Evolutionary conservation across 2,329 filamentous ascomycete species (phyloP).

Genomic region (Cladosporium sp.): DNA sequence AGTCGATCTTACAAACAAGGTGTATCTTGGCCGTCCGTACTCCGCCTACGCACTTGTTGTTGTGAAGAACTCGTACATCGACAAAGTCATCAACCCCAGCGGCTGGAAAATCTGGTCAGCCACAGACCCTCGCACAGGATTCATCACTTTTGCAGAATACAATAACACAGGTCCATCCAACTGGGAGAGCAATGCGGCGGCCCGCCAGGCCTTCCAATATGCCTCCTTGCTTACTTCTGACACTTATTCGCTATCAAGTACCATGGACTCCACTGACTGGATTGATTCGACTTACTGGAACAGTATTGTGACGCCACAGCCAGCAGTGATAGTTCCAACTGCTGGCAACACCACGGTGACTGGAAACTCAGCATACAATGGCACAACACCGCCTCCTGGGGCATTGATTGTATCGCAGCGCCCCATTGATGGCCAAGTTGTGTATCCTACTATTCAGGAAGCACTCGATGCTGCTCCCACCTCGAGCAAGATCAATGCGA

Average conservation of each 20-base stretch:
- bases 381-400: conserved; percentile 38
- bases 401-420: conserved; percentile 43
- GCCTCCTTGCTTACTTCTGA: conserved; percentile 41
- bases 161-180: conserved; percentile 31
- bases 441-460: conserved; percentile 41
- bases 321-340: conserved; percentile 23
- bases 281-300: conserved; percentile 44
- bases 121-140: conserved; percentile 27
- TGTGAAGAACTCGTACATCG: conserved; percentile 30
- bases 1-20: conserved; percentile 38
- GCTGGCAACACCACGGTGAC: conserved; percentile 32
- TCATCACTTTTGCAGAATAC: conserved; percentile 29
- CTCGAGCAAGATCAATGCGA: conserved; percentile 40
- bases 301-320: conserved; percentile 38
- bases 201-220: conserved; percentile 39
- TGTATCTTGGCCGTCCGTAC: conserved; percentile 30
- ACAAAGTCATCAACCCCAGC: conserved; percentile 26
- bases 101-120: conserved; percentile 34
- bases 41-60: conserved; percentile 27
- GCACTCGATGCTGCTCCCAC: conserved; percentile 39
- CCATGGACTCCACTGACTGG: conserved; percentile 42
- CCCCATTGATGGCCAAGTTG: conserved; percentile 37
- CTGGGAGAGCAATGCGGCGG: conserved; percentile 40
- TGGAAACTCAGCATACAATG: conserved; percentile 34
- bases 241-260: conserved; percentile 34